Evolutionary conservation across 2,329 filamentous ascomycete genomes (phyloP).

Genomic region (Aspergillus fumigatiaffinis): DNA sequence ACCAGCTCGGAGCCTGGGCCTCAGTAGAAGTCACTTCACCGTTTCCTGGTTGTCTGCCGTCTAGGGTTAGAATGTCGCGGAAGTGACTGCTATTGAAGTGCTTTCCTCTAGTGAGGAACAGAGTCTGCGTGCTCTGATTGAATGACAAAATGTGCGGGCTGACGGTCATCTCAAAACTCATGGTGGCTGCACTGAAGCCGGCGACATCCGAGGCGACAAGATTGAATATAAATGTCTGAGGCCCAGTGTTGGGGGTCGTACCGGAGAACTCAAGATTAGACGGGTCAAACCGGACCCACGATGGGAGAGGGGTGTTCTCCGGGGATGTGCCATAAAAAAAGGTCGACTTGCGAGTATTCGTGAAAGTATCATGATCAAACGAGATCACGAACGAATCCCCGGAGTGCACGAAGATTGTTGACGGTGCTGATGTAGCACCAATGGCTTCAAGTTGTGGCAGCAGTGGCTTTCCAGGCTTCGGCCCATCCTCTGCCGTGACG

Average conservation of each 20-base stretch:
- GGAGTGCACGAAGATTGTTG: conserved; percentile 37
- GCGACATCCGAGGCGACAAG: conserved; percentile 74
- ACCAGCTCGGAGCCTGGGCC: conserved; percentile 62
- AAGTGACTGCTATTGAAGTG: conserved; percentile 54
- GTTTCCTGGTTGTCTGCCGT: conserved; percentile 49
- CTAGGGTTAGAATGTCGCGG: conserved; percentile 51
- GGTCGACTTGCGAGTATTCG: conserved; percentile 51
- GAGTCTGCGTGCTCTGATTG: conserved; percentile 51
- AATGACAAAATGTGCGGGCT: conserved; percentile 67
- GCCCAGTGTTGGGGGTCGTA: conserved; percentile 63
- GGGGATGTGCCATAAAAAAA: conserved; percentile 72
- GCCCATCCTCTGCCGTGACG: conserved; percentile 51
- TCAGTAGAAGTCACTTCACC: conserved; percentile 52
- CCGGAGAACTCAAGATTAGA: conserved; percentile 65
- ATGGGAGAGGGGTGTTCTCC: conserved; percentile 77
- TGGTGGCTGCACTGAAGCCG: conserved; percentile 67
- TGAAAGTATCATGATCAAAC: conserved; percentile 68
- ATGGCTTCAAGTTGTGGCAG: conserved; percentile 33
- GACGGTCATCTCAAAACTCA: conserved; percentile 68
- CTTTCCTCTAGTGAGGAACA: conserved; percentile 56
- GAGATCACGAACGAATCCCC: conserved; percentile 59
- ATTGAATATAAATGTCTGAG: conserved; percentile 68
- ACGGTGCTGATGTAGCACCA: conserved; percentile 36
- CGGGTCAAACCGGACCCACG: conserved; percentile 76
- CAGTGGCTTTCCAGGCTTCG: conserved; percentile 32